phyloP scores from a whole-genome alignment of 2,329 filamentous ascomycete genomes.

The Amphichorda felina region DNA sequence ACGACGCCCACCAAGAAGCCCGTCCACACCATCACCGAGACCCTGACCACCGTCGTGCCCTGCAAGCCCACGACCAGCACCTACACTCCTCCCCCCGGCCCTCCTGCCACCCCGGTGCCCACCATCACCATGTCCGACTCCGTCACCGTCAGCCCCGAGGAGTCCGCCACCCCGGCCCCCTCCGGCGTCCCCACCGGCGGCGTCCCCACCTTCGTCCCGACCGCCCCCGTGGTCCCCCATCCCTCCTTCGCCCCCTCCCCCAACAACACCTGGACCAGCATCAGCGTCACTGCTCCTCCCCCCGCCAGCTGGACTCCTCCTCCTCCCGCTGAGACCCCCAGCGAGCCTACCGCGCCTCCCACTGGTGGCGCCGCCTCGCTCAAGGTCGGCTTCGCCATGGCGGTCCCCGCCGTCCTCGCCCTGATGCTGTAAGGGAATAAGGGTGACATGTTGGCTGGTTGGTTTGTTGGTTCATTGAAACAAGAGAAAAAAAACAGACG shows the following conservation, averaged over 20 bases:
- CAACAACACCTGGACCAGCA: conserved; percentile 4
- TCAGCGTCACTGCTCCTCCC: conserved; percentile 1
- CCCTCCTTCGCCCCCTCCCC: background rate
- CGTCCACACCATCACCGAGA: conserved; percentile 11
- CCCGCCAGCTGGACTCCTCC: conserved; percentile 1
- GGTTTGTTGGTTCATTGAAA: no score
- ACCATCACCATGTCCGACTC: conserved; percentile 8
- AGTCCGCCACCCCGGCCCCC: background rate
- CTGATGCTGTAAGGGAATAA: conserved; percentile 5
- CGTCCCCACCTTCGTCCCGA: conserved; percentile 1
- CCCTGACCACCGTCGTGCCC: conserved; percentile 12
- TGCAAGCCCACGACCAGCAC: conserved; percentile 13
- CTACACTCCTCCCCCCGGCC: conserved; percentile 10
- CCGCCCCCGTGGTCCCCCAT: background rate
- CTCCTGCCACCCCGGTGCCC: conserved; percentile 8
- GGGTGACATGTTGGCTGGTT: no score
- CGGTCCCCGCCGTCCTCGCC: conserved; percentile 3
- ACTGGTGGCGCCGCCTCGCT: conserved; percentile 5
- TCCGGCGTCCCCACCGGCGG: background rate
- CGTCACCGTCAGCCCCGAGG: conserved; percentile 3
- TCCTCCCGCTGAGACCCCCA: conserved; percentile 2
- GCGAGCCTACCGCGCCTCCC: conserved; percentile 1
- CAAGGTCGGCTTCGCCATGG: conserved; percentile 6
- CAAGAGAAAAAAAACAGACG: no score
- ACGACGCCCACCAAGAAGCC: conserved; percentile 6